Evolutionary conservation across 139 green algal species (phyloP), one percentile per base, ranked within the genome.

Genomic region (Tetraselmis chui): DNA sequence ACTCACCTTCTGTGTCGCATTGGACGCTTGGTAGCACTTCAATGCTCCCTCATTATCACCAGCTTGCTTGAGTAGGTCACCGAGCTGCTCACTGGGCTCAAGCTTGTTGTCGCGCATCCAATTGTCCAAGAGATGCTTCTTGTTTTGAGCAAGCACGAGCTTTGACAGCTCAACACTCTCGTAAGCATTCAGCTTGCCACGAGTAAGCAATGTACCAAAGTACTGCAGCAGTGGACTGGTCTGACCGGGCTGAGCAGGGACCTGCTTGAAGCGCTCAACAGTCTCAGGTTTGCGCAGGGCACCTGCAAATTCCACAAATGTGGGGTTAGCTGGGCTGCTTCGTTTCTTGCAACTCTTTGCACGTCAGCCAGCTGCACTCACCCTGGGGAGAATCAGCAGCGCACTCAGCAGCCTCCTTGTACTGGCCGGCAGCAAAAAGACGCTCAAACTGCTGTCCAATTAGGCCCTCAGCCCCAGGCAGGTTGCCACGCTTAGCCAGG

Each of bases 91-190:
- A 81, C 89, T 94, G 31, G 93, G 92, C 84, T 96, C 89, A 79
- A 99, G 91, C 93, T 99, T 99, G 88, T 94, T 91, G 83, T 94
- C 92, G 77, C 91, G 93, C 87, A 96, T 94, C 97, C 97, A 99
- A 89, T 97, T 98, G 84, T 95, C 93, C 31, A 99, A 89, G 83
- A 99, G 91, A 31, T 97, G 94, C 91, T 99, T 98, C 93, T 99
- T 99, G 91, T 98, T 98, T 87, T 99, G 97, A 76, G 81, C 85
- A 81, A 99, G 88, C 75, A 99, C 97, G 77, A 99, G 92, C 83
- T 88, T 91, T 27, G 93, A 93, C 67, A 99, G 93, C 92, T 99
- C 97, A 27, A 95, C 89, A 30, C 87, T 94, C 91, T 99, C 97
- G 59, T 93, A 89, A 0, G 84, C 86, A 85, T 99, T 99, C 1